Evolutionary conservation across 1,284 basidiomycete species (phyloP).

Genomic region (Sparassis latifolia): DNA sequence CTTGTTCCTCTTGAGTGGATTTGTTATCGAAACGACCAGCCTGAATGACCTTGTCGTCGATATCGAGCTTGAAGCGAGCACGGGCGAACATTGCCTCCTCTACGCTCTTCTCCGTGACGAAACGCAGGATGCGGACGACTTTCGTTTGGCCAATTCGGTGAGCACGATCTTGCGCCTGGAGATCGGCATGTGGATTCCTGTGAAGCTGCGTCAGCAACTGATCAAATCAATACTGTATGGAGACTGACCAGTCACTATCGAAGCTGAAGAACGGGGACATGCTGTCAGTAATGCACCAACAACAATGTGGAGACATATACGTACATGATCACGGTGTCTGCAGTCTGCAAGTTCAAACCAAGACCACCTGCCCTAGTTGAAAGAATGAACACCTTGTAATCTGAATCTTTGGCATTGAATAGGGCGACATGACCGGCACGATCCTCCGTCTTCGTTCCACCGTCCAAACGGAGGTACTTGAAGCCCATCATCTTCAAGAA

Average conservation of each 20-base stretch:
- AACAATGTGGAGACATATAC: conserved; percentile 30
- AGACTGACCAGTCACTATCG: conserved; percentile 75
- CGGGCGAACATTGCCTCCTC: conserved; percentile 97
- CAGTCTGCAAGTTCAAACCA: conserved; percentile 96
- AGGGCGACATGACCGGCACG: conserved; percentile 85
- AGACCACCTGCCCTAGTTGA: conserved; percentile 97
- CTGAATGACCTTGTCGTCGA: conserved; percentile 99
- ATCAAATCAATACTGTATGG: conserved; percentile 26
- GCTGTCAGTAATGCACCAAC: neutral
- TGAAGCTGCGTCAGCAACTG: conserved; percentile 14
- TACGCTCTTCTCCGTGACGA: conserved; percentile 97
- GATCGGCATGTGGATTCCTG: conserved; percentile 95
- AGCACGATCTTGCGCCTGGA: conserved; percentile 98
- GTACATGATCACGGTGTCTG: conserved; percentile 98
- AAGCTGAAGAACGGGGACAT: conserved; percentile 43
- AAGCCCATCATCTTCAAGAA: conserved; percentile 89
- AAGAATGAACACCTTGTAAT: conserved; percentile 91
- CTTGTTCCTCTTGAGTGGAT: conserved; percentile 96
- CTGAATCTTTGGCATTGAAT: conserved; percentile 90
- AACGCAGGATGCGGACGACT: conserved; percentile 92
- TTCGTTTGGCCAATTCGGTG: conserved; percentile 99
- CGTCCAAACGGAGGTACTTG: conserved; percentile 93
- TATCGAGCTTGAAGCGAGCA: conserved; percentile 95
- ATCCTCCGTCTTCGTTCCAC: conserved; percentile 97
- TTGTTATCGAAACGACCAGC: conserved; percentile 99